Conservation (phyloP, 129 eudicot species). For the Saussurea involucrata region DNA sequence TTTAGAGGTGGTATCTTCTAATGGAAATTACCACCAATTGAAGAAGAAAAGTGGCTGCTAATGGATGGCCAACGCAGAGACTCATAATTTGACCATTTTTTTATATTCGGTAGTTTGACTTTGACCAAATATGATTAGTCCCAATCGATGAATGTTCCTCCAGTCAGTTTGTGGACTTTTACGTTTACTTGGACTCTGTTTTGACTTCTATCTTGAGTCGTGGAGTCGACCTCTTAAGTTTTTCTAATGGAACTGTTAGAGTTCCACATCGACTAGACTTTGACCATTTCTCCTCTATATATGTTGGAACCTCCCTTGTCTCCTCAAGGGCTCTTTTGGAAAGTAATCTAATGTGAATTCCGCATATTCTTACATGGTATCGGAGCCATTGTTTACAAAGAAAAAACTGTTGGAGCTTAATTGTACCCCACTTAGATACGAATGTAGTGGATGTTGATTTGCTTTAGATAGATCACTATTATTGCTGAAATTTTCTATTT, state of each 20-base stretch:
- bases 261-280: background rate
- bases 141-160: conserved; percentile 12
- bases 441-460: conserved; percentile 8
- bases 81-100: conserved; percentile 34
- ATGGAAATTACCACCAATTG: conserved; percentile 13
- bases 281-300: background rate
- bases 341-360: background rate
- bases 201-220: background rate
- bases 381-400: background rate
- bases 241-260: background rate
- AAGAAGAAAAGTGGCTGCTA: conserved; percentile 25
- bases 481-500: background rate
- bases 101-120: conserved; percentile 22
- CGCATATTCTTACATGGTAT: background rate
- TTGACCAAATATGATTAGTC: conserved; percentile 24
- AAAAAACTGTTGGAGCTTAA: background rate
- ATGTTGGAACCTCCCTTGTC: background rate
- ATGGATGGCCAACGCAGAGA: conserved; percentile 29
- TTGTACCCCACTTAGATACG: background rate
- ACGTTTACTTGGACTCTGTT: conserved; percentile 2
- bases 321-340: background rate
- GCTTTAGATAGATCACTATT: background rate
- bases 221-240: conserved; percentile 7
- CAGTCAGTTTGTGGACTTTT: conserved; percentile 11
- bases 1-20: conserved; percentile 18